Evolutionary conservation across 192 early-diverging fungal species (phyloP).

Genomic region (Gamsiella multidivaricata): DNA sequence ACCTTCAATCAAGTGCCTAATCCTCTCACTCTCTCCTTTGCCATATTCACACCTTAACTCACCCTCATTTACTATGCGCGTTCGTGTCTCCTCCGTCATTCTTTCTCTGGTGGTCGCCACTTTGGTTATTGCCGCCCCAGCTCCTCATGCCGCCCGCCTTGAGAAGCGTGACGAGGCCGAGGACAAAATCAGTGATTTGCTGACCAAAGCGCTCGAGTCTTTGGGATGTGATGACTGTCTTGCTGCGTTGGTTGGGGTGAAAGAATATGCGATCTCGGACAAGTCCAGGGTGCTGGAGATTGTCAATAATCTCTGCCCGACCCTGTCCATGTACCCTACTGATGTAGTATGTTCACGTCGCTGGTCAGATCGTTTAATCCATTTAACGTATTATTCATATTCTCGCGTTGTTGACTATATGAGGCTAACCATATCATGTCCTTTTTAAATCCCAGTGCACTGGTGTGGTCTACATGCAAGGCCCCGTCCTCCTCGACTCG

Average conservation of each 20-base stretch:
- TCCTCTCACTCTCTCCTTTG: too few relatives aligned
- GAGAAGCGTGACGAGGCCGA: constrained; percentile 23
- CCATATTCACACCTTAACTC: too few relatives aligned
- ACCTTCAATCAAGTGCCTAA: too few relatives aligned
- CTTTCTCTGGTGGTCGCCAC: constrained; percentile 21
- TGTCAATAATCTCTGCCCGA: constrained; percentile 36
- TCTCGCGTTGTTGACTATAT: too few relatives aligned
- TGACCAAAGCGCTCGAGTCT: constrained; percentile 6
- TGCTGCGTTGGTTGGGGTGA: constrained; percentile 44
- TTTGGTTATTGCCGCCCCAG: constrained; percentile 1
- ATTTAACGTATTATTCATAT: too few relatives aligned
- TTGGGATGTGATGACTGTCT: constrained; percentile 55
- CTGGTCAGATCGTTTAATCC: neutral
- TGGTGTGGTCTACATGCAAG: constrained; percentile 56
- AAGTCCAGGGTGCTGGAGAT: constrained; percentile 42
- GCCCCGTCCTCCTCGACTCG: constrained; percentile 50
- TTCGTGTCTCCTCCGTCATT: neutral
- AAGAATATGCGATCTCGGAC: constrained; percentile 53
- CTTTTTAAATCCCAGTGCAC: constrained; percentile 39
- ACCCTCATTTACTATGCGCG: constrained; percentile 5
- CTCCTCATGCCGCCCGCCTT: constrained; percentile 5
- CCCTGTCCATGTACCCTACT: constrained; percentile 18
- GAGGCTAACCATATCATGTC: neutral
- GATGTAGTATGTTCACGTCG: constrained; percentile 52
- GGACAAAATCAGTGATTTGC: constrained; percentile 17